Conservation (phyloP, 1,284 basidiomycete genomes). For the Trichosporon faecale region DNA sequence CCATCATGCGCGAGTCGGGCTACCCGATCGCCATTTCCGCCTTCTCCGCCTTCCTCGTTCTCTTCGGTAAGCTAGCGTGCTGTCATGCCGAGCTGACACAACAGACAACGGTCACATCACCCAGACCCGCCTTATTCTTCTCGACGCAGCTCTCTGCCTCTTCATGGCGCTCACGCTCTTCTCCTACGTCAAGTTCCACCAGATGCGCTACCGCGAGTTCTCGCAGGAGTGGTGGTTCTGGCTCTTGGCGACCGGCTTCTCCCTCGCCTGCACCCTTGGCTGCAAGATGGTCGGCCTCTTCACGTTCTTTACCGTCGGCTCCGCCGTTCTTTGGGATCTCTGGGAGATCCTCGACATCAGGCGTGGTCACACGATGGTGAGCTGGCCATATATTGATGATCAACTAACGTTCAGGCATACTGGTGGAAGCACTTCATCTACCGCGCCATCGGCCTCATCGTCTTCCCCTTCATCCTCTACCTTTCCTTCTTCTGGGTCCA, state of each 20-base stretch:
- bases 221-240: slow-evolving; percentile 89
- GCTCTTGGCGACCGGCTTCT: slow-evolving; percentile 84
- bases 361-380: slow-evolving; percentile 71
- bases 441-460: slow-evolving; percentile 79
- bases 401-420: slow-evolving; percentile 62
- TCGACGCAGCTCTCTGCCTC: slow-evolving; percentile 91
- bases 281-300: slow-evolving; percentile 98
- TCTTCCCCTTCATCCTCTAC: slow-evolving; percentile 84
- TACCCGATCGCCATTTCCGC: slow-evolving; percentile 84
- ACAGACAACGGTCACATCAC: slow-evolving; percentile 93
- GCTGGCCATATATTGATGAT: slow-evolving; percentile 32
- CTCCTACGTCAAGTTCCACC: slow-evolving; percentile 92
- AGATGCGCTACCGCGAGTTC: slow-evolving; percentile 89
- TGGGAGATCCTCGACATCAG: slow-evolving; percentile 91
- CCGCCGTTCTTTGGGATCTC: slow-evolving; percentile 86
- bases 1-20: slow-evolving; percentile 96
- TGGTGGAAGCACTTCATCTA: slow-evolving; percentile 87
- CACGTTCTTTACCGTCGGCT: slow-evolving; percentile 83
- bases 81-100: neutral
- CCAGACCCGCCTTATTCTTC: slow-evolving; percentile 90
- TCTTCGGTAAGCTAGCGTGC: slow-evolving; percentile 68
- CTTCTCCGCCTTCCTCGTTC: slow-evolving; percentile 77
- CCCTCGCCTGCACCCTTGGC: slow-evolving; percentile 92
- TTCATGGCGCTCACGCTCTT: slow-evolving; percentile 94
- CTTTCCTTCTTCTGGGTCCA: slow-evolving; percentile 96